Evolutionary conservation across 768 basidiomycete species (phyloP), one percentile per base, ranked within the genome.

Genomic region (Agaricus bisporus): DNA sequence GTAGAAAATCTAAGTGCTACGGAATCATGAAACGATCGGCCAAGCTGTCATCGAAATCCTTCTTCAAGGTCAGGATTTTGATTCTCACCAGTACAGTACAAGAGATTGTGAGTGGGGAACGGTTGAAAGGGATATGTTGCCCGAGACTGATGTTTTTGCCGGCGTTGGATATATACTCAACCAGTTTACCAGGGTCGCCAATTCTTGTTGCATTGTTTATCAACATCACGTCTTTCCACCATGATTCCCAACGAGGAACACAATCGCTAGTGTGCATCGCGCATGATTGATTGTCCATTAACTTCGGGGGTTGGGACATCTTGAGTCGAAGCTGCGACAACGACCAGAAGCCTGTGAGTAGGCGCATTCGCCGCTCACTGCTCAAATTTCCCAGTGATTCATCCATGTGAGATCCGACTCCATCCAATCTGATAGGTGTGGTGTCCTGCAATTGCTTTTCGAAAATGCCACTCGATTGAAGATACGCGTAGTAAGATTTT

Each of bases 311-410:
- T 41, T 5, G 22, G 2, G 15, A 38, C 15, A 46, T 15, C 25
- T 20, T 26, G 10, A 14, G 37, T 17, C 51, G 35, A 8, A 47
- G 25, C 26, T 28, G 38, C 4, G 45, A 20, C n/a, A 47, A 46
- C 11, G 51, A 53, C 51, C 51, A 53, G 18, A 53, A 47, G 6
- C 37, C 45, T 4, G n/a, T 7, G 18, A 26, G 26, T 18, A 53
- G 32, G n/a, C 51, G 37, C 7, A n/a, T 2, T 22, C 26, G 45
- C 14, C 36, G 51, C 37, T 39, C 15, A 3, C 4, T n/a, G 15
- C 22, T 53, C n/a, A 53, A 12, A 2, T 5, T 41, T 2, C 36
- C 20, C 9, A 53, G 25, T 4, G 44, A 29, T 26, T 46, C 32
- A 35, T 28, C 28, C 36, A 14, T 12, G 11, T 18, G 20, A 11